Percentiles rank a stretch among this genome's conserved stretches.
phyloP scores from a whole-genome alignment of 1,284 basidiomycete genomes.

The Cryptococcus sp. region DNA sequence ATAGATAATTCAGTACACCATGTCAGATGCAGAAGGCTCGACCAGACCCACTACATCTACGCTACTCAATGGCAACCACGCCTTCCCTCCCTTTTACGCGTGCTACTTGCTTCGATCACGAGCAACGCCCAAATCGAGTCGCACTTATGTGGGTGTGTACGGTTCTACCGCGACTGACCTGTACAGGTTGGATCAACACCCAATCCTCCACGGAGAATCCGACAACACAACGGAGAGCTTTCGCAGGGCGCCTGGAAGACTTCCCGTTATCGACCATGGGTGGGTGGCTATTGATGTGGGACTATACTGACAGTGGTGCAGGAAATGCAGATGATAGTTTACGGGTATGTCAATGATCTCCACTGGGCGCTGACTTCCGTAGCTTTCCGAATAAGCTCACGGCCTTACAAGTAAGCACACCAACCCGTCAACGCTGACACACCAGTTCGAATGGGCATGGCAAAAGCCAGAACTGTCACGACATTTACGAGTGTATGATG shows the following conservation, averaged over 20 bases:
- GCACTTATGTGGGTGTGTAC: constrained; percentile 57
- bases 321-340: constrained; percentile 80
- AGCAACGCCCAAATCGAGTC: constrained; percentile 59
- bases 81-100: constrained; percentile 77
- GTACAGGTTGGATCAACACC: constrained; percentile 83
- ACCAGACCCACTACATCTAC: constrained; percentile 39
- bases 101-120: constrained; percentile 81
- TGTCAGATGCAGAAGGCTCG: no score
- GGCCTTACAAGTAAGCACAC: constrained; percentile 60
- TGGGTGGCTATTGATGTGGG: constrained; percentile 31
- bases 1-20: no score
- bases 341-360: constrained; percentile 54
- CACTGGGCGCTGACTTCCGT: constrained; percentile 5
- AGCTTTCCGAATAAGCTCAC: constrained; percentile 81
- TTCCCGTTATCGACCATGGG: constrained; percentile 71
- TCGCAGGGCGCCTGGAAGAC: constrained; percentile 76
- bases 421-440: constrained; percentile 2
- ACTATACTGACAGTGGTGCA: constrained; percentile 7
- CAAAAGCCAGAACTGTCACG: constrained; percentile 64
- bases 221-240: constrained; percentile 85
- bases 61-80: constrained; percentile 59
- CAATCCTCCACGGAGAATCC: constrained; percentile 71
- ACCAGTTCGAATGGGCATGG: constrained; percentile 90
- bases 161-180: background rate
- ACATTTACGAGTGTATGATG: constrained; percentile 43